These are phyloP conservation scores for Xylaria sp. DNA, from an alignment of 2,329 filamentous ascomycete species.

Conservation along the genomic window DNA sequence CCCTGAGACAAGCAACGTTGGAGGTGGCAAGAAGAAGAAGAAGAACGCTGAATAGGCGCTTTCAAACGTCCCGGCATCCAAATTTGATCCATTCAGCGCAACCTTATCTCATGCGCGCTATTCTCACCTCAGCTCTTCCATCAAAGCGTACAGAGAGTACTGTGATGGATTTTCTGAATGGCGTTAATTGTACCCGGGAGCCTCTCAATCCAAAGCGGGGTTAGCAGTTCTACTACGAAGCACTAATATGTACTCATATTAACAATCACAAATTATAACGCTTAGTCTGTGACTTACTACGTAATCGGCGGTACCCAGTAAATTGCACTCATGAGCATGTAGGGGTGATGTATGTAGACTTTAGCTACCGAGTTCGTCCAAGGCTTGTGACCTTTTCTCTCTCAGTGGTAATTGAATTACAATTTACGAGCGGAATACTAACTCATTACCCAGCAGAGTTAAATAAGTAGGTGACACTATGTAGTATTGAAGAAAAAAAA, in stretches of 20 bases:
- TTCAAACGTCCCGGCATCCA: slow-evolving; percentile 36
- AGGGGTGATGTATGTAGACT: too few relatives aligned
- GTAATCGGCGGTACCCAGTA: slow-evolving; percentile 9
- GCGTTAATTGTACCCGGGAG: slow-evolving; percentile 25
- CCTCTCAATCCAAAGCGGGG: slow-evolving; percentile 12
- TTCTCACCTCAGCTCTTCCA: slow-evolving; percentile 51
- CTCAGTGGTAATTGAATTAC: too few relatives aligned
- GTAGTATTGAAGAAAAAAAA: too few relatives aligned
- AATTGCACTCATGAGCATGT: not conserved
- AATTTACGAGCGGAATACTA: too few relatives aligned
- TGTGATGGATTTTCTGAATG: slow-evolving; percentile 57
- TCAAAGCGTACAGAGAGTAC: slow-evolving; percentile 56
- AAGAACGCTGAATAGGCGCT: slow-evolving; percentile 66
- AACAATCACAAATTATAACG: slow-evolving; percentile 19
- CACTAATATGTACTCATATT: slow-evolving; percentile 37
- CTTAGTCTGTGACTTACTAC: slow-evolving; percentile 27
- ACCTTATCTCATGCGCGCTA: slow-evolving; percentile 34
- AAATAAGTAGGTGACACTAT: too few relatives aligned
- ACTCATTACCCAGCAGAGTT: too few relatives aligned
- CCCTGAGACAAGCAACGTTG: slow-evolving; percentile 60
- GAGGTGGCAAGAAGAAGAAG: slow-evolving; percentile 74
- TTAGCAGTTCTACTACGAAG: slow-evolving; percentile 22
- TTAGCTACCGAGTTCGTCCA: too few relatives aligned
- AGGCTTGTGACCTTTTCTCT: too few relatives aligned
- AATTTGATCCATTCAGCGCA: slow-evolving; percentile 54